Conservation (phyloP, 805 yeast species). For the Lachancea fermentati region DNA sequence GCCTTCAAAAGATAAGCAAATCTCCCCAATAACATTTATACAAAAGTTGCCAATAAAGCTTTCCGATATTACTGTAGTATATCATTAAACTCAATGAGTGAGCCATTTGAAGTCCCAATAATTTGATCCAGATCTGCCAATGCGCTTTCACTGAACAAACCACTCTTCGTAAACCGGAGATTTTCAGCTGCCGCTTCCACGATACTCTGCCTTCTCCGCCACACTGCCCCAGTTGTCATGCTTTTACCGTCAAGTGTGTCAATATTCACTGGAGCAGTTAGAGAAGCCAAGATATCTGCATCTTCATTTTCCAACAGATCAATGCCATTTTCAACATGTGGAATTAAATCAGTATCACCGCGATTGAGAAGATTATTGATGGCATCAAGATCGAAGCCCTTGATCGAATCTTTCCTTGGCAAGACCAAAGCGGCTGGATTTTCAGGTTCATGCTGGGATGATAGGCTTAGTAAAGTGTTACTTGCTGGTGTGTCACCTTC, state of each 20-base stretch:
- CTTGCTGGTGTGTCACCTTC: neutral
- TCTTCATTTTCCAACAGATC: constrained; percentile 21
- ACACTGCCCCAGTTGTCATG: constrained; percentile 24
- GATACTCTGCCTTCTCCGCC: constrained; percentile 58
- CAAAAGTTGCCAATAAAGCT: neutral
- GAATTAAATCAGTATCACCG: constrained; percentile 6
- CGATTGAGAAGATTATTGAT: constrained; percentile 24
- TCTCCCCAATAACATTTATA: neutral
- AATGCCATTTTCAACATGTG: constrained; percentile 17
- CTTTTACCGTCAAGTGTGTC: constrained; percentile 12
- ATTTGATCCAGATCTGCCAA: constrained; percentile 68
- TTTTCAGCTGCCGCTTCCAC: constrained; percentile 77
- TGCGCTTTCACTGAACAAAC: constrained; percentile 70
- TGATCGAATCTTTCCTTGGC: constrained; percentile 23
- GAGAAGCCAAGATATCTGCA: constrained; percentile 30
- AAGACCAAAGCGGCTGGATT: constrained; percentile 2
- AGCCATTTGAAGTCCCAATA: constrained; percentile 14
- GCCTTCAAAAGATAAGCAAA: neutral
- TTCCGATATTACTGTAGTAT: constrained; percentile 4
- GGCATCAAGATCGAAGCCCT: constrained; percentile 30
- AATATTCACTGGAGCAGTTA: constrained; percentile 31
- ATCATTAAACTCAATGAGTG: constrained; percentile 8
- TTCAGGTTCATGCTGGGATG: neutral
- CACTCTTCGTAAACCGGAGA: constrained; percentile 65
- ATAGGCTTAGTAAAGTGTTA: neutral